Base-by-base conservation (phyloP, 345 rosid species). In the Moringa oleifera region DNA sequence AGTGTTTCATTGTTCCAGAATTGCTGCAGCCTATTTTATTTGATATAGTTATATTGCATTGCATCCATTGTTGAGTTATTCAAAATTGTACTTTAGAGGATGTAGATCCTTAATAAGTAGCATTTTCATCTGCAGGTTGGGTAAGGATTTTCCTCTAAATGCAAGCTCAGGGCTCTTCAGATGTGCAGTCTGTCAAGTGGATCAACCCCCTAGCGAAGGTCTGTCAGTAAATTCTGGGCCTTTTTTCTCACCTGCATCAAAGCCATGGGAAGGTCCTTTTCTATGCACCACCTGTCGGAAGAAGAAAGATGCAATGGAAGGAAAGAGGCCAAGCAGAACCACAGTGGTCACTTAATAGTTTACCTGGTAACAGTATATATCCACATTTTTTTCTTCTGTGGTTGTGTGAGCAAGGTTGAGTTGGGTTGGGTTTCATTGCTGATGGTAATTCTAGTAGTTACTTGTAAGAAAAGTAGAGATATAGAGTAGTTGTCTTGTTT, bases 291-390 rank as follows among this genome's bases (percentile, higher is more conserved):
- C 25, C 68, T 95, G 99, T 75, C 77, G 76, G 80, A 84, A 74
- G 64, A 95, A 95, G 93, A 95, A 89, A 78, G 99, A 95, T 53
- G 99, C 99, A 28, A 95, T 95, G 99, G 99, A 95, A 84, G 99
- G 99, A 61, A 95, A 85, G 78, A 85, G 85, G 81, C 61, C 99
- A 18, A 74, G 73, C 78, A 75, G 68, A 74, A 80, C 86, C 7
- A 67, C 80, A 41, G 73, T 81, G 73, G 74, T 53, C 16, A 71
- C 86, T 20, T 84, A 76, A 75, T 72, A 61, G 54, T 60, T 58
- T 51, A 66, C 67, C 61, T 25, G 68, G 75, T 76, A 67, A 75
- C 67, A 60, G 80, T 87, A 82, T 68, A 80, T 81, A 81, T 62
- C 60, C 64, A 68, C 70, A 74, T 58, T 17, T 31, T 51, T 71